These are phyloP conservation scores for Magnaporthales sp. DNA, from an alignment of 2,329 filamentous ascomycete species.

Conservation along the genomic window DNA sequence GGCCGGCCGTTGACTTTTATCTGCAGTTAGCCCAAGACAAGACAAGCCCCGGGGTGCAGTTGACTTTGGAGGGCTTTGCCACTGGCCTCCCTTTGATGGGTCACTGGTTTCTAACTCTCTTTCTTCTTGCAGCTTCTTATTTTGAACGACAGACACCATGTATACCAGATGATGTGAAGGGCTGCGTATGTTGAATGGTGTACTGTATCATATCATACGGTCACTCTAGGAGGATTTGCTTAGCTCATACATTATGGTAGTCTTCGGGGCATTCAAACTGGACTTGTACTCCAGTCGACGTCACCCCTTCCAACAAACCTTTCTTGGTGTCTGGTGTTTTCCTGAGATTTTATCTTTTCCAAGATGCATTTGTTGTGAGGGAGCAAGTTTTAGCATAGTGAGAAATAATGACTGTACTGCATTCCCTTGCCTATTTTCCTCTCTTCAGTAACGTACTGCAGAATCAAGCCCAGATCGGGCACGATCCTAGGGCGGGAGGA, in stretches of 20 bases:
- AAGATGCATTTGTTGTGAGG: neutral
- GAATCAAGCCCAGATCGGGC: neutral
- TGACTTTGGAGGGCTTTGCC: neutral
- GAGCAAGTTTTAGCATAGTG: neutral
- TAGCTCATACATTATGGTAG: too few species aligned
- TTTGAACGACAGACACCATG: neutral
- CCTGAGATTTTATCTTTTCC: neutral
- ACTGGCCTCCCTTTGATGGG: neutral
- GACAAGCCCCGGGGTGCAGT: neutral
- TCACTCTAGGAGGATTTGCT: neutral
- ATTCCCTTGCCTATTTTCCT: neutral
- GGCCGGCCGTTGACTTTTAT: neutral
- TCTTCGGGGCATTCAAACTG: too few species aligned
- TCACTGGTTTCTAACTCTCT: neutral
- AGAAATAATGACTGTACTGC: neutral
- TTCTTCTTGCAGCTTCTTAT: neutral
- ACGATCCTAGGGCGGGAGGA: neutral
- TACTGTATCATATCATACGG: neutral
- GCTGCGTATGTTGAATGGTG: neutral
- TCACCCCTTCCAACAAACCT: neutral
- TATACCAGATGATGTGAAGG: neutral
- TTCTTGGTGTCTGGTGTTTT: neutral
- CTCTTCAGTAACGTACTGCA: neutral
- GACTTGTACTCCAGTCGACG: too few species aligned
- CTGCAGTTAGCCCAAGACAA: neutral